Conservation (phyloP, 2,329 filamentous ascomycete genomes). For the Cladobotryum protrusum region DNA sequence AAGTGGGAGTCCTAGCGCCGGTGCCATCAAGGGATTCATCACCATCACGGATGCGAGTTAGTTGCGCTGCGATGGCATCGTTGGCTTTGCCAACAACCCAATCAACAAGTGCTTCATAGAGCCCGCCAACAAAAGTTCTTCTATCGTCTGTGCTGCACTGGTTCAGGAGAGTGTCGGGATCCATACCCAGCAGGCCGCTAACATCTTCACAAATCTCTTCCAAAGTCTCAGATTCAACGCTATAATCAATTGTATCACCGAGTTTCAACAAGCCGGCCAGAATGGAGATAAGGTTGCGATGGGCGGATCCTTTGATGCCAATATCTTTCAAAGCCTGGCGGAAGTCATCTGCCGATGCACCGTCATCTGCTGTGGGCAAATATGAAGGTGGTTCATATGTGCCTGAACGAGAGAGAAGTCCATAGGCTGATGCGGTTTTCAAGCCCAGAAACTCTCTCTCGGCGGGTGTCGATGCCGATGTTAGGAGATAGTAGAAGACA, state of each 20-base stretch:
- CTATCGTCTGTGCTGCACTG: conserved; percentile 83
- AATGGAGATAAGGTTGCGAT: conserved; percentile 77
- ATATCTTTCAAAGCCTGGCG: conserved; percentile 80
- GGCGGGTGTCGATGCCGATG: conserved; percentile 79
- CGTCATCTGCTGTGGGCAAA: conserved; percentile 86
- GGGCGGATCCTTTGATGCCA: conserved; percentile 80
- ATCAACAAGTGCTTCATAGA: conserved; percentile 92
- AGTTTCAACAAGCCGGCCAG: conserved; percentile 85
- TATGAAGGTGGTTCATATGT: conserved; percentile 85
- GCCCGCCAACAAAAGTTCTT: conserved; percentile 70
- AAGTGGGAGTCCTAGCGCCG: conserved; percentile 56
- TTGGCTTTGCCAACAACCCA: conserved; percentile 92
- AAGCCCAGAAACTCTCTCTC: conserved; percentile 86
- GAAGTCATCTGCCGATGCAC: conserved; percentile 89
- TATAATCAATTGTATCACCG: conserved; percentile 81
- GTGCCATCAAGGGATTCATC: conserved; percentile 62
- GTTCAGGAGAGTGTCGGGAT: conserved; percentile 72
- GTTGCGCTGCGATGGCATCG: conserved; percentile 69
- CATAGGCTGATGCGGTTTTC: conserved; percentile 68
- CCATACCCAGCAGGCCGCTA: conserved; percentile 74
- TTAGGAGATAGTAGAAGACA: conserved; percentile 94
- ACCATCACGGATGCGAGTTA: conserved; percentile 59
- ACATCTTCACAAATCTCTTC: conserved; percentile 89
- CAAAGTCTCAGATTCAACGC: conserved; percentile 75
- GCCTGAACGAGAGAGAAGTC: conserved; percentile 71